Evolutionary conservation across 345 rosid genomes (phyloP), one percentile per base, ranked within the genome.

Genomic region (Dimocarpus longan): DNA sequence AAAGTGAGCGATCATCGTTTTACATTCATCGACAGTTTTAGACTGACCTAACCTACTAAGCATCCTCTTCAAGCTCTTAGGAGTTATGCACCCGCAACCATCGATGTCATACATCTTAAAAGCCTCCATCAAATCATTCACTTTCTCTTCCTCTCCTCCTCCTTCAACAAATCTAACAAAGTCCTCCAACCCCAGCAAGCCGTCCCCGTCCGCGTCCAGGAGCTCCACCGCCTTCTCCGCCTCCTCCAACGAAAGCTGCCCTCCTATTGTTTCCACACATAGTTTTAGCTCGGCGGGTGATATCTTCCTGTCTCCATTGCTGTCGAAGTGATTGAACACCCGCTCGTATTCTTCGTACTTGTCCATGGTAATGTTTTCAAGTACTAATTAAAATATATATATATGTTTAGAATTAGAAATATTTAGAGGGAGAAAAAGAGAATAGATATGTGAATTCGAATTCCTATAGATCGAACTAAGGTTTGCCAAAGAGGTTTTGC

Each of bases 21-120:
- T 70, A 44, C 97, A 93, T 11, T 90, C 91, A 6, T 82, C 78
- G 10, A 86, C 65, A 22, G 81, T 88, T 71, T 71, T 87, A 40
- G 85, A 76, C 76, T 90, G 87, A 0, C 93, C 94, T 28, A 90
- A 70, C 60, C 86, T 79, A 60, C 80, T 81, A 8, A 91, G 86
- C 94, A 90, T 89, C 82, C 82, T 81, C 85, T 81, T 83, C 81
- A 91, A 80, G 75, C 95, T 87, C 68, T 66, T 68, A 5, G 92
- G 92, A 6, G 92, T 89, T 39, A 93, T 93, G 79, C 74, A 78
- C 9, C 93, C 93, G 5, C 84, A 37, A 5, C 81, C 89, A 68
- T 88, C 90, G 70, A 76, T 75, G 77, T 83, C 84, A 40, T 87
- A 93, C 91, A 91, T 57, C 60, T 80, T 80, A 77, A 90, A 93